Conservation (phyloP, 1,139 yeast species). For the Pneumocystis oryctolagi region DNA sequence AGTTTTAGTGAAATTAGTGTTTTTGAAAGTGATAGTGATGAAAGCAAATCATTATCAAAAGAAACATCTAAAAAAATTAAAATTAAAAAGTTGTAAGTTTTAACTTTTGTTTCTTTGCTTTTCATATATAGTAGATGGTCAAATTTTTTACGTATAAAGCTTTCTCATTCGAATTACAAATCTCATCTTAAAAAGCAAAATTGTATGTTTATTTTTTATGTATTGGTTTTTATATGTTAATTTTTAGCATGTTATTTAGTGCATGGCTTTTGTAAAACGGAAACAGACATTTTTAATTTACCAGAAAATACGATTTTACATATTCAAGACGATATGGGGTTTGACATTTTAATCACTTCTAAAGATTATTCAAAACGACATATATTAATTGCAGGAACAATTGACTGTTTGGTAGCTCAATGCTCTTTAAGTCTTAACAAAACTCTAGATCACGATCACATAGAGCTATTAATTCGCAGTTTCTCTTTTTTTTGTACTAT, state of each 20-base stretch:
- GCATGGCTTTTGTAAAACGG: background rate
- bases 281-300: background rate
- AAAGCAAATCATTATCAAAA: background rate
- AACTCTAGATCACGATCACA: background rate
- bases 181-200: background rate
- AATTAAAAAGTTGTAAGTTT: background rate
- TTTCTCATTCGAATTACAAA: background rate
- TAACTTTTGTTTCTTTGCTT: background rate
- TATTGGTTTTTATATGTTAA: background rate
- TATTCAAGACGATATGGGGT: background rate
- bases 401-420: background rate
- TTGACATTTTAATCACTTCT: background rate
- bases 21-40: background rate
- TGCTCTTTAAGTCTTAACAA: background rate
- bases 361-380: background rate
- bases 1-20: background rate
- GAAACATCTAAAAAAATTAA: background rate
- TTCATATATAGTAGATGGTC: background rate
- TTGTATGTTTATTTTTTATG: background rate
- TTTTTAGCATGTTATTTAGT: background rate
- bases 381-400: background rate
- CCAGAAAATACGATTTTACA: background rate
- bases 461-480: background rate
- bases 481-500: conserved; percentile 1
- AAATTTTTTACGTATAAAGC: background rate